Base-by-base conservation (phyloP, 352 stramenopile species). In the Halophytophthora polymorphica region DNA sequence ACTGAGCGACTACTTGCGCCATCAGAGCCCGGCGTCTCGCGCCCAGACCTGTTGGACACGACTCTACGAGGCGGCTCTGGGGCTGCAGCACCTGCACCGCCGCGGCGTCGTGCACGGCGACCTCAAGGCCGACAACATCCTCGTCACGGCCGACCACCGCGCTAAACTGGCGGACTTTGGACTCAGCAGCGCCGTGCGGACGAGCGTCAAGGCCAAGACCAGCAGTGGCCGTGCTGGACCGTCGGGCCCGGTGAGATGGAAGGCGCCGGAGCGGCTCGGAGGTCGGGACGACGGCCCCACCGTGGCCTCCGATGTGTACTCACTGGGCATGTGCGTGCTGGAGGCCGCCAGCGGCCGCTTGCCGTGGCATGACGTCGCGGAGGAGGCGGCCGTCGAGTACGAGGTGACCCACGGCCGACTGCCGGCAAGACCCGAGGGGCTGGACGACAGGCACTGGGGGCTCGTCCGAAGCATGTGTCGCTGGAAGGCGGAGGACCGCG, bases 91-190 rank as follows among this genome's bases (percentile, higher is more conserved):
- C 21, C 37, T 75, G 17, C 66, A 72, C 45, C 43, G 64, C 8
- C 51, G 65, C 12, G 50, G 64, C 4, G 67, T 87, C 25, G 62
- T 95, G 15, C 86, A 96, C 42, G 71, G 85, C 8, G 83, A 96
- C 52, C 68, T 96, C 15, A 96, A 96, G 63, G 72, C 74, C 22
- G 82, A 75, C 43, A 96, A 95, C 51, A 68, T 96, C 31, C 60
- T 96, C 14, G 61, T 96, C 6, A 76, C 77, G 19, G 57, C 70
- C 18, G 37, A 60, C 25, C 34, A 49, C n/a, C 54, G 45, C 22
- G 50, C 59, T 2, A 73, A 77, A 43, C 36, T 77, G 14, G 64
- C 56, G 6, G 64, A 77, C 50, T 77, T 73, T 41, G 67, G 67
- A 15, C 18, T 68, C 14, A 69, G 61, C 3, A 33, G 36, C 19